Evolutionary conservation across 352 stramenopile genomes (phyloP).

Genomic region (Phytophthora palmivora): DNA sequence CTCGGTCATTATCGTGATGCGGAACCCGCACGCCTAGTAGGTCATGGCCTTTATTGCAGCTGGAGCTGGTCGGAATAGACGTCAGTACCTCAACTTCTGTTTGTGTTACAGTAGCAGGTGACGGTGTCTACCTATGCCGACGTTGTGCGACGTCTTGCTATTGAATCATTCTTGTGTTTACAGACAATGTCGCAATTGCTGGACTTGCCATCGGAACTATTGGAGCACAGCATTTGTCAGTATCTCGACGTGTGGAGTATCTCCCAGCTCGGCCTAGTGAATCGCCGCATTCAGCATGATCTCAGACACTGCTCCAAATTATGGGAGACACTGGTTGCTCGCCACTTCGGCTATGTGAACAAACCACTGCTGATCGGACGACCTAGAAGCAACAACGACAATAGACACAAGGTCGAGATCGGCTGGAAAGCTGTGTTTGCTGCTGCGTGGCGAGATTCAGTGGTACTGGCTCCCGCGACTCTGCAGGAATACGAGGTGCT

Average conservation of each 20-base stretch:
- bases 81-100: constrained; percentile 13
- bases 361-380: constrained; percentile 18
- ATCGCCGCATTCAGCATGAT: constrained; percentile 43
- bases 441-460: constrained; percentile 46
- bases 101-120: constrained; percentile 14
- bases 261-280: constrained; percentile 41
- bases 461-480: constrained; percentile 24
- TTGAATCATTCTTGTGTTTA: constrained; percentile 1
- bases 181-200: constrained; percentile 25
- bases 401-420: constrained; percentile 19
- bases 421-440: constrained; percentile 58
- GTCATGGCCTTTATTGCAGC: constrained; percentile 21
- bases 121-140: constrained; percentile 12
- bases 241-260: constrained; percentile 55
- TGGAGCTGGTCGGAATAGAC: constrained; percentile 41
- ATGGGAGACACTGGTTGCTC: constrained; percentile 52
- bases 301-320: constrained; percentile 34
- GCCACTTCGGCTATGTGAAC: constrained; percentile 48
- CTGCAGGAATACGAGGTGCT: constrained; percentile 46
- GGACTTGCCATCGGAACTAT: constrained; percentile 41
- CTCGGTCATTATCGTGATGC: constrained; percentile 99
- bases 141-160: neutral
- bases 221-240: constrained; percentile 51
- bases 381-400: constrained; percentile 2
- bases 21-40: constrained; percentile 93